Evolutionary conservation across 2,329 filamentous ascomycete species (phyloP), one percentile per base, ranked within the genome.

Genomic region (Neonectria coccinea): DNA sequence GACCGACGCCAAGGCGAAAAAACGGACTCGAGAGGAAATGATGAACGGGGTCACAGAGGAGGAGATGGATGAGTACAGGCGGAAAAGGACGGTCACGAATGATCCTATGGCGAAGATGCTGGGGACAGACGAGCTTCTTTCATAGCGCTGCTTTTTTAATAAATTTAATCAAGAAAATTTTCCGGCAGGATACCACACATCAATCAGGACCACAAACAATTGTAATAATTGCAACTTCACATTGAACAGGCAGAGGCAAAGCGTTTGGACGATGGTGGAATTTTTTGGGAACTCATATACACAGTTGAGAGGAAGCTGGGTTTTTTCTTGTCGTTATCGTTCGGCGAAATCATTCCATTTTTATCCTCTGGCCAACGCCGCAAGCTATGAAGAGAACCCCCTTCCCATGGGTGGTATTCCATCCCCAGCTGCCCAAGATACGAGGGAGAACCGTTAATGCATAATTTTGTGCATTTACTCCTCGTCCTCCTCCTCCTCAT

Each of bases 21-120:
- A 97, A 79, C 86, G 94, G 48, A 92, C 91, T 1, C 81, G 93
- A 31, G 89, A 92, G 59, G 92, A 97, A 75, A 90, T 97, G 85
- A 88, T 91, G 72, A 88, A 88, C 22, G 92, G 91, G 1, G 86
- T 96, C 12, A 90, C 90, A 0, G 93, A 97, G 75, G 92, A 91
- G 60, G 93, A 97, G 70, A 86, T 97, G 81, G 94, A 97, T 62
- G 89, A 91, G 64, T 97, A 97, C 77, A 88, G 93, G 72, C 87
- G 88, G 70, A 94, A 93, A 76, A 85, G 90, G 68, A 87, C 88
- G 56, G 89, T 88, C 29, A 89, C 90, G 1, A 87, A 93, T 67
- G 94, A 97, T 80, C 94, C 94, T 0, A 97, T 97, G 94, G 92
- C 93, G 1, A 89, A 88, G 6, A 88, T 93, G 71, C 78, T 97